These are phyloP conservation scores for Plectranthus barbatus DNA, from an alignment of 257 asterid species.

Conservation along the genomic window DNA sequence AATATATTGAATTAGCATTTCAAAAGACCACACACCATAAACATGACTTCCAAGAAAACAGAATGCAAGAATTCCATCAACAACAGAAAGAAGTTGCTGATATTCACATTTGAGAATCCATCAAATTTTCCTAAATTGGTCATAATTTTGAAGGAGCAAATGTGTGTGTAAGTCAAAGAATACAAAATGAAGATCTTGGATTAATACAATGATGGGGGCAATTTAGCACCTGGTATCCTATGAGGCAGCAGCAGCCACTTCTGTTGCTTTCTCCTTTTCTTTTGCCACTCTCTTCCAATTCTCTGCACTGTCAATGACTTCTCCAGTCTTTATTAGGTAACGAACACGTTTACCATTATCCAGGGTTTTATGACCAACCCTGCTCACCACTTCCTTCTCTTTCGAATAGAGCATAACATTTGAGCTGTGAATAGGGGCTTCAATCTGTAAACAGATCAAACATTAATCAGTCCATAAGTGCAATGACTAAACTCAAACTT, in stretches of 20 bases:
- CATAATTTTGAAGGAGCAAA: neutral
- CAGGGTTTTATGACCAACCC: conserved; percentile 83
- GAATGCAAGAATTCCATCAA: neutral
- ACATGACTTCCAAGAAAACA: neutral
- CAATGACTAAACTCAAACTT: neutral
- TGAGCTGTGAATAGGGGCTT: conserved; percentile 95
- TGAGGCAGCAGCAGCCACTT: conserved; percentile 50
- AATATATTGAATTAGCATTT: no score
- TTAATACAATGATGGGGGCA: neutral
- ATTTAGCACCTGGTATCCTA: conserved; percentile 26
- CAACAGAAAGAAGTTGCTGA: neutral
- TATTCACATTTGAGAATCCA: conserved; percentile 21
- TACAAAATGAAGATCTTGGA: neutral
- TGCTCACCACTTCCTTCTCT: conserved; percentile 67
- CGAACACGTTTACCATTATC: conserved; percentile 85
- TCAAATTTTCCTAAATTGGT: neutral
- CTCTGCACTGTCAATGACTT: conserved; percentile 81
- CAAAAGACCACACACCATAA: no score
- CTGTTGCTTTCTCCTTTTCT: conserved; percentile 48
- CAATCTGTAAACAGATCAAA: conserved; percentile 45
- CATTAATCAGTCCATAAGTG: neutral
- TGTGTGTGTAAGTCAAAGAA: neutral
- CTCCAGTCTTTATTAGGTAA: conserved; percentile 87
- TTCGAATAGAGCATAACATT: conserved; percentile 96
- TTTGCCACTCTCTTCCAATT: conserved; percentile 64